A percentile compares a stretch with the other conserved stretches of the same genome.
phyloP scores from a whole-genome alignment of 352 stramenopile genomes.

The Pythium chondricola region DNA sequence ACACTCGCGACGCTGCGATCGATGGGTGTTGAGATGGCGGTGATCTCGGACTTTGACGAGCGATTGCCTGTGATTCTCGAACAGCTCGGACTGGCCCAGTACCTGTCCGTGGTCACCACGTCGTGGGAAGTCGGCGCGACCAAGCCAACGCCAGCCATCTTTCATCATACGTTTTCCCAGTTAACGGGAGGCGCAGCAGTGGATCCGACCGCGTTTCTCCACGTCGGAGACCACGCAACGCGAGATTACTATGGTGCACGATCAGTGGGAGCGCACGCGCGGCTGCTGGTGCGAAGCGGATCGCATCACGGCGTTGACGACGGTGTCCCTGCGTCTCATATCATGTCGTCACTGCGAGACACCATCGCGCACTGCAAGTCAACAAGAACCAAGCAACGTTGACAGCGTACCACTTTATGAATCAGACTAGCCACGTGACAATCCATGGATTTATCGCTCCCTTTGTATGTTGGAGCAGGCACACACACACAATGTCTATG shows the following conservation, averaged over 20 bases:
- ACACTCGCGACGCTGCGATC: constrained; percentile 31
- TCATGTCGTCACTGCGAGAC: constrained; percentile 28
- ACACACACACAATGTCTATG: too few species aligned
- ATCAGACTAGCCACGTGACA: too few species aligned
- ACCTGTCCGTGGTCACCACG: constrained; percentile 50
- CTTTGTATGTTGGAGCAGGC: too few species aligned
- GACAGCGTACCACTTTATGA: too few species aligned
- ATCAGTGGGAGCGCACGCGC: constrained; percentile 31
- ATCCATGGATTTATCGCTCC: too few species aligned
- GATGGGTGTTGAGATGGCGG: constrained; percentile 29
- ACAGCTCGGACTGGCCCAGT: constrained; percentile 31
- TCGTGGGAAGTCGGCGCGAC: constrained; percentile 41
- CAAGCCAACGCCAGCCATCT: constrained; percentile 59
- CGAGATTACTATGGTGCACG: constrained; percentile 51
- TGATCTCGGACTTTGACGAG: constrained; percentile 83
- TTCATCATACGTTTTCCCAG: constrained; percentile 35
- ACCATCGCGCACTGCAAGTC: constrained; percentile 11
- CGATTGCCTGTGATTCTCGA: constrained; percentile 39
- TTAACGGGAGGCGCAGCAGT: background rate
- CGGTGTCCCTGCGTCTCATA: constrained; percentile 10
- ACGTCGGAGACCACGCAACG: constrained; percentile 52
- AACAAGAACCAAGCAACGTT: too few species aligned
- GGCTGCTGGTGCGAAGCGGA: constrained; percentile 28
- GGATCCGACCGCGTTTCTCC: constrained; percentile 24
- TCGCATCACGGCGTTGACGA: background rate